Conservation (phyloP, 768 basidiomycete species). For the Psilocybe tampanensis region DNA sequence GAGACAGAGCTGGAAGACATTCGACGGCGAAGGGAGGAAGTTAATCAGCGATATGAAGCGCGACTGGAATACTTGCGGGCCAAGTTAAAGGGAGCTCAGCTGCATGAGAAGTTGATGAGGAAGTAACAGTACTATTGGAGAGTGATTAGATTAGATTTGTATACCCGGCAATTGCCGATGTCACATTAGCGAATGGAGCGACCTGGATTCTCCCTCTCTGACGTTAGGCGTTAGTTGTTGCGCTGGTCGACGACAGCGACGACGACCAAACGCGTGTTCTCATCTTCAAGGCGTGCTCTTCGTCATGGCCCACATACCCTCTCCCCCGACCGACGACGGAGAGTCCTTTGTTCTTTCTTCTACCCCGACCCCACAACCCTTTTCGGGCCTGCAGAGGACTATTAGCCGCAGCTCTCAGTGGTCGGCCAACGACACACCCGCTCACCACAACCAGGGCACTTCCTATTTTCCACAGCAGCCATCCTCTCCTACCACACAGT, state of each 20-base stretch:
- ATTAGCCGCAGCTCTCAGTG: slow-evolving; percentile 60
- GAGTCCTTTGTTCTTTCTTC: slow-evolving; percentile 35
- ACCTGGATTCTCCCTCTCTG: slow-evolving; percentile 17
- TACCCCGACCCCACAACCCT: slow-evolving; percentile 44
- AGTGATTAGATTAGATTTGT: slow-evolving; percentile 18
- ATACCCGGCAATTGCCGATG: slow-evolving; percentile 30
- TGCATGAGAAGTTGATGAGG: slow-evolving; percentile 79
- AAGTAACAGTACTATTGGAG: slow-evolving; percentile 38
- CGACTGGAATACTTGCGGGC: slow-evolving; percentile 82
- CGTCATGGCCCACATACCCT: slow-evolving; percentile 31
- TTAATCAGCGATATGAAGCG: slow-evolving; percentile 70
- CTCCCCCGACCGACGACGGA: slow-evolving; percentile 35
- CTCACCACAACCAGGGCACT: slow-evolving; percentile 69
- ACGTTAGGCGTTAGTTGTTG: no score
- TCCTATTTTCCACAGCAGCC: slow-evolving; percentile 57
- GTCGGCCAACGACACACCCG: slow-evolving; percentile 58
- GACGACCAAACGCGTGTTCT: slow-evolving; percentile 2
- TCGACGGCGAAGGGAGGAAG: slow-evolving; percentile 68
- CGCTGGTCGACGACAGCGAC: slow-evolving; percentile 26
- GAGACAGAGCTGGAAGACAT: slow-evolving; percentile 73
- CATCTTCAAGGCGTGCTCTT: no score
- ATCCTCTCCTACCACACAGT: slow-evolving; percentile 50
- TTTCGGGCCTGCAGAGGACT: slow-evolving; percentile 41
- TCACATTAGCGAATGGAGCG: slow-evolving; percentile 14
- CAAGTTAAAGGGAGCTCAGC: slow-evolving; percentile 79